Conservation (phyloP, 495 filamentous ascomycete genomes). For the Neurospora sp. region DNA sequence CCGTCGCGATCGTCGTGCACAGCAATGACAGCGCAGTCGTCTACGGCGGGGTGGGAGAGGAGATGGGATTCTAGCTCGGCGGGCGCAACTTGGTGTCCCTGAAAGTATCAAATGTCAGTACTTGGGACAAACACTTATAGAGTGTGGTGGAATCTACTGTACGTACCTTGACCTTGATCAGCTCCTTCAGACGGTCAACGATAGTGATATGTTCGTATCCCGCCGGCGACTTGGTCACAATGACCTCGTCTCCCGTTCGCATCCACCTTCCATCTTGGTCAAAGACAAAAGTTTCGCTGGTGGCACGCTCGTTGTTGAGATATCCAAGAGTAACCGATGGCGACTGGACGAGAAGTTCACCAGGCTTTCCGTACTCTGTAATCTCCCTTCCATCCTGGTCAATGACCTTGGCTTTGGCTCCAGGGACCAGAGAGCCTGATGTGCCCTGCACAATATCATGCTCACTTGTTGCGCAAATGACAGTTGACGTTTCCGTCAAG, state of each 20-base stretch:
- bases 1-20: slow-evolving; percentile 65
- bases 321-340: slow-evolving; percentile 78
- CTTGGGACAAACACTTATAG: neutral
- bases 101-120: neutral
- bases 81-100: slow-evolving; percentile 86
- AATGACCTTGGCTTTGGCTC: slow-evolving; percentile 57
- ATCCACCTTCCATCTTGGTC: slow-evolving; percentile 68
- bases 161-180: slow-evolving; percentile 85
- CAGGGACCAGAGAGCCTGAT: slow-evolving; percentile 62
- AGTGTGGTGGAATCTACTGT: neutral
- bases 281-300: slow-evolving; percentile 64
- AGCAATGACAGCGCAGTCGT: slow-evolving; percentile 77
- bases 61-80: slow-evolving; percentile 87
- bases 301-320: slow-evolving; percentile 75
- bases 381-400: slow-evolving; percentile 68
- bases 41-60: slow-evolving; percentile 68
- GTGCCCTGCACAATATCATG: slow-evolving; percentile 64
- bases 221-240: slow-evolving; percentile 50
- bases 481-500: slow-evolving; percentile 72
- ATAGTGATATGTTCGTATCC: slow-evolving; percentile 74
- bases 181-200: slow-evolving; percentile 83
- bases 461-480: slow-evolving; percentile 55
- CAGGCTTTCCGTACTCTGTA: slow-evolving; percentile 62
- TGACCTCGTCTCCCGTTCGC: slow-evolving; percentile 76
- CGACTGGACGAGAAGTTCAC: slow-evolving; percentile 68